Evolutionary conservation across 305 asterid genomes (phyloP).

Genomic region (Striga hermonthica): DNA sequence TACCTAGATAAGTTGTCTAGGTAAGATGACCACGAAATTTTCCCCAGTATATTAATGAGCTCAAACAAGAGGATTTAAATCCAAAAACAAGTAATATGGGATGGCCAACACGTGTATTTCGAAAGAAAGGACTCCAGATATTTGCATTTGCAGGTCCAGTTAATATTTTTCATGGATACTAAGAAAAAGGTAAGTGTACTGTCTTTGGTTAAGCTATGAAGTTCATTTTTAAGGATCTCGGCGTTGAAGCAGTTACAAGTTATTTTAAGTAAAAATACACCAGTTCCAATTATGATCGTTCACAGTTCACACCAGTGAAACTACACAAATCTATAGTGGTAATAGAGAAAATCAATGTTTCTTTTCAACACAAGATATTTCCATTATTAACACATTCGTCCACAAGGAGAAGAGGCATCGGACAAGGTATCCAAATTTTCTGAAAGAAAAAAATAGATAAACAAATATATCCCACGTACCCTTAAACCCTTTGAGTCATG

Average conservation of each 20-base stretch:
- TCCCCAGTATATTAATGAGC: neutral
- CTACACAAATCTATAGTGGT: too few relatives aligned
- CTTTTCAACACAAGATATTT: conserved; percentile 2
- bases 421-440: neutral
- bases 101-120: neutral
- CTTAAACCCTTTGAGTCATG: conserved; percentile 1
- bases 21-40: conserved; percentile 6
- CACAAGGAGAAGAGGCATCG: conserved; percentile 14
- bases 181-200: neutral
- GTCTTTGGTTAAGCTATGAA: conserved; percentile 12
- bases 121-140: conserved; percentile 5
- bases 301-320: too few relatives aligned
- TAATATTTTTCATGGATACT: neutral
- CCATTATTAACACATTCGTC: neutral
- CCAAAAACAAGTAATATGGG: neutral
- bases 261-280: conserved; percentile 1
- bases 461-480: neutral
- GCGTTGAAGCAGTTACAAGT: neutral
- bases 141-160: neutral
- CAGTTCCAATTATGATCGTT: conserved; percentile 14
- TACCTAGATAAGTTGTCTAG: neutral
- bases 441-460: neutral
- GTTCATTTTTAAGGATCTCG: neutral
- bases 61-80: conserved; percentile 10
- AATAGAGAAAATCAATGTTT: neutral